Evolutionary conservation across 768 basidiomycete genomes (phyloP).

Genomic region (Dentipellis sp.): DNA sequence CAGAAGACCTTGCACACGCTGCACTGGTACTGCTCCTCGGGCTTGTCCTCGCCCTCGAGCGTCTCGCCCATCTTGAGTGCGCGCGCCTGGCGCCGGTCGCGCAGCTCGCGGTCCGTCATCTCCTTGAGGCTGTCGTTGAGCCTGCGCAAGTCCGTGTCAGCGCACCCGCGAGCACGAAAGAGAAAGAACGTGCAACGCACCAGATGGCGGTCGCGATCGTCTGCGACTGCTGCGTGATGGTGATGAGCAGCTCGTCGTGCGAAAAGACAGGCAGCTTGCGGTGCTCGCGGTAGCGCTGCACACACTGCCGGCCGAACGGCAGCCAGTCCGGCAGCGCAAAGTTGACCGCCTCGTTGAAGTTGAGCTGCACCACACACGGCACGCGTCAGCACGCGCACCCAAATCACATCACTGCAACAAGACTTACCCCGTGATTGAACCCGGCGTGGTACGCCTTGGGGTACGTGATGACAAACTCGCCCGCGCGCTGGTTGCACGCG

Average conservation of each 20-base stretch:
- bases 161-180: background rate
- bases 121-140: constrained; percentile 74
- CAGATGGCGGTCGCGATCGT: constrained; percentile 90
- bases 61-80: constrained; percentile 52
- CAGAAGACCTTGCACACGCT: constrained; percentile 86
- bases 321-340: constrained; percentile 97
- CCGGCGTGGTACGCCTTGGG: constrained; percentile 98
- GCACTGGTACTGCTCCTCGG: constrained; percentile 97
- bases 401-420: background rate
- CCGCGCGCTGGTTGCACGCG: constrained; percentile 93
- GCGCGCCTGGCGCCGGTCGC: constrained; percentile 55
- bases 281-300: constrained; percentile 83
- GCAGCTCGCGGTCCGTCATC: constrained; percentile 82
- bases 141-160: constrained; percentile 37
- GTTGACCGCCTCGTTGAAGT: constrained; percentile 99
- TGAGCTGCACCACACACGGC: constrained; percentile 45
- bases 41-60: constrained; percentile 69
- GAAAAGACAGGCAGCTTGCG: constrained; percentile 95
- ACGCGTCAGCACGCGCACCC: constrained; percentile 5
- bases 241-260: constrained; percentile 93
- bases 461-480: constrained; percentile 96
- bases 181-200: constrained; percentile 28
- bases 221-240: constrained; percentile 93
- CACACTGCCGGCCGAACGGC: constrained; percentile 77
- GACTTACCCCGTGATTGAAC: constrained; percentile 93